Evolutionary conservation across 257 asterid genomes (phyloP).

Genomic region (Cinchona pubescens): DNA sequence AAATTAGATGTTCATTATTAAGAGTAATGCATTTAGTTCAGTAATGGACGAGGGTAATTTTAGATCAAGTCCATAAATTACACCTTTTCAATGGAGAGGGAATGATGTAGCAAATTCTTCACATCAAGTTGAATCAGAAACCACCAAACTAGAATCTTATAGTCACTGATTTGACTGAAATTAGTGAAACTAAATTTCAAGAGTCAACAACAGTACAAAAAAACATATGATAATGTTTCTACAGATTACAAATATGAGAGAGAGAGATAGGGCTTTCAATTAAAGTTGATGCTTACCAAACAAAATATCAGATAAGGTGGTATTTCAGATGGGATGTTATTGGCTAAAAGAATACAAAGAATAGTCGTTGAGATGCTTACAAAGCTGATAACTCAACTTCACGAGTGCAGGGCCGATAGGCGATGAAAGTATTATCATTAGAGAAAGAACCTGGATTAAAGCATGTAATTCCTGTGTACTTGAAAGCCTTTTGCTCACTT

Average conservation of each 20-base stretch:
- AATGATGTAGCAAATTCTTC: not conserved
- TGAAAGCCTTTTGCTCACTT: conserved; percentile 86
- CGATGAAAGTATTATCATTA: conserved; percentile 70
- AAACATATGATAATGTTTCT: not conserved
- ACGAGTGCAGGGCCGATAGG: conserved; percentile 79
- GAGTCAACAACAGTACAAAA: not conserved
- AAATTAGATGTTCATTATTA: no score
- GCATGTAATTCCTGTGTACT: conserved; percentile 80
- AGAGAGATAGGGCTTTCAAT: not conserved
- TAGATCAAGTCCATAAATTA: no score
- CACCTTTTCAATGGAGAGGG: no score
- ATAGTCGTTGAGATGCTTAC: conserved; percentile 24
- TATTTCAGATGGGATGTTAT: not conserved
- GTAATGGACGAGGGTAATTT: no score
- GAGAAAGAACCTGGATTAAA: conserved; percentile 96
- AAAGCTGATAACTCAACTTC: conserved; percentile 82
- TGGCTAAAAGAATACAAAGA: not conserved
- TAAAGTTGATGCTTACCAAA: not conserved
- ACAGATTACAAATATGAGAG: not conserved
- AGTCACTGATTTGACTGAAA: not conserved
- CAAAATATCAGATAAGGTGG: not conserved
- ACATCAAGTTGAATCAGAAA: not conserved
- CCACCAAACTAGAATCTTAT: not conserved
- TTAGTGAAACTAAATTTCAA: not conserved
- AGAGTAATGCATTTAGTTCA: no score